A percentile compares a stretch with the other conserved stretches of the same genome.
Evolutionary conservation across 1,139 yeast genomes (phyloP).

Genomic region (Casaregolazyma lundiana): DNA sequence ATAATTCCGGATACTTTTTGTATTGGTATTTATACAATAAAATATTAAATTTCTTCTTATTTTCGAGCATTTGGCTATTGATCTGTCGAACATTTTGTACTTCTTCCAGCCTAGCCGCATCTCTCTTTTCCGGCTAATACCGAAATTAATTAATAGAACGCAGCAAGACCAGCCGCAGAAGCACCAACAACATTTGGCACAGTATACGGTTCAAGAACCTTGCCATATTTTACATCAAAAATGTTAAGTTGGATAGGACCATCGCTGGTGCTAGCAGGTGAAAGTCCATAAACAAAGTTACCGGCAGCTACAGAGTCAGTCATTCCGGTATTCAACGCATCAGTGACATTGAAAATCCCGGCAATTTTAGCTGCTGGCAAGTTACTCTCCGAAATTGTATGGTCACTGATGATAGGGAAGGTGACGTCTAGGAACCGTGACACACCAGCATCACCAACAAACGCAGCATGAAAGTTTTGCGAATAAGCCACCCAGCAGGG

Average conservation of each 20-base stretch:
- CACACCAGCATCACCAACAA: constrained; percentile 11
- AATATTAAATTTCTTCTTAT: no score
- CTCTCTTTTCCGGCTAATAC: no score
- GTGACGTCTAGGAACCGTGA: constrained; percentile 5
- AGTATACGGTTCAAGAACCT: neutral
- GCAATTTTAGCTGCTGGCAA: constrained; percentile 7
- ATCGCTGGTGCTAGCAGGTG: constrained; percentile 2
- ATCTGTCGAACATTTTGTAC: no score
- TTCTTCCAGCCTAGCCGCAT: no score
- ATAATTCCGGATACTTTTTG: no score
- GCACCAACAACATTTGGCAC: neutral
- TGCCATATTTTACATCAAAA: constrained; percentile 7
- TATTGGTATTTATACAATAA: no score
- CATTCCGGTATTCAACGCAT: neutral
- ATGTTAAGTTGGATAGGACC: constrained; percentile 8
- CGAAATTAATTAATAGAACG: no score
- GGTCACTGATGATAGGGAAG: constrained; percentile 5
- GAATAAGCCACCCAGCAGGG: constrained; percentile 12
- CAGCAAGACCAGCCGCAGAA: constrained; percentile 1
- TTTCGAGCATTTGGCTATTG: no score
- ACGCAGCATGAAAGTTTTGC: constrained; percentile 3
- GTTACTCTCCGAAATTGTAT: neutral
- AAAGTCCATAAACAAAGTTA: constrained; percentile 8
- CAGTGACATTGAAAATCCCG: constrained; percentile 8
- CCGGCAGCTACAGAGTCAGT: constrained; percentile 8